Evolutionary conservation across 305 asterid species (phyloP).

Genomic region (Fraxinus xanthoxyloides): DNA sequence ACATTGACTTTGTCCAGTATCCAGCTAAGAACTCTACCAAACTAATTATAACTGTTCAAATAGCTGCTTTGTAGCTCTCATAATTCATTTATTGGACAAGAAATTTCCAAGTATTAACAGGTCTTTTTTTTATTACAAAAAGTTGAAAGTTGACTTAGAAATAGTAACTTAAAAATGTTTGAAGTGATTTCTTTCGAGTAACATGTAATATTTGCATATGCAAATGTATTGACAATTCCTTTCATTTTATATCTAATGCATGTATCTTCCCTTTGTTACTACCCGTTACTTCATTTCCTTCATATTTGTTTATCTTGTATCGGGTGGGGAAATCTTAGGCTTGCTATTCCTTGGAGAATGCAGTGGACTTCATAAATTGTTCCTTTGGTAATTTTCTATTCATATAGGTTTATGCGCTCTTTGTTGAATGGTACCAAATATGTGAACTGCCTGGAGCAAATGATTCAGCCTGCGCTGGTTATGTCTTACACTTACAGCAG

Average conservation of each 20-base stretch:
- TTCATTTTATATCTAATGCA: not conserved
- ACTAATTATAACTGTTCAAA: not conserved
- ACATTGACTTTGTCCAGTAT: not conserved
- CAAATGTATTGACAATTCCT: not conserved
- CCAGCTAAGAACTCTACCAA: not conserved
- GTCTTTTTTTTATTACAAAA: not conserved
- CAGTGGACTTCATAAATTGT: not conserved
- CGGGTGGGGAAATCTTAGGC: not conserved
- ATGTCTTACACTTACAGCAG: slow-evolving; percentile 64
- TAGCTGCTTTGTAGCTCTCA: not conserved
- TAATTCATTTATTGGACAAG: not conserved
- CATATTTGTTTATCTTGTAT: slow-evolving; percentile 16
- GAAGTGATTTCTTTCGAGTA: not conserved
- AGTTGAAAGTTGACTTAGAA: not conserved
- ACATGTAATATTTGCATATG: not conserved
- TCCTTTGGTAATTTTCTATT: slow-evolving; percentile 9
- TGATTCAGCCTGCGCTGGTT: slow-evolving; percentile 71
- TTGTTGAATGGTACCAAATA: slow-evolving; percentile 84
- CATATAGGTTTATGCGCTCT: slow-evolving; percentile 64
- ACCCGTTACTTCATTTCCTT: not conserved
- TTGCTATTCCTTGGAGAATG: not conserved
- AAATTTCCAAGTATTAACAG: not conserved
- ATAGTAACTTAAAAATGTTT: not conserved
- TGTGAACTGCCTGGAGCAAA: slow-evolving; percentile 86
- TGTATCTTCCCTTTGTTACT: not conserved